Evolutionary conservation across 768 basidiomycete species (phyloP), one percentile per base, ranked within the genome.

Genomic region (Suillus subalutaceus): DNA sequence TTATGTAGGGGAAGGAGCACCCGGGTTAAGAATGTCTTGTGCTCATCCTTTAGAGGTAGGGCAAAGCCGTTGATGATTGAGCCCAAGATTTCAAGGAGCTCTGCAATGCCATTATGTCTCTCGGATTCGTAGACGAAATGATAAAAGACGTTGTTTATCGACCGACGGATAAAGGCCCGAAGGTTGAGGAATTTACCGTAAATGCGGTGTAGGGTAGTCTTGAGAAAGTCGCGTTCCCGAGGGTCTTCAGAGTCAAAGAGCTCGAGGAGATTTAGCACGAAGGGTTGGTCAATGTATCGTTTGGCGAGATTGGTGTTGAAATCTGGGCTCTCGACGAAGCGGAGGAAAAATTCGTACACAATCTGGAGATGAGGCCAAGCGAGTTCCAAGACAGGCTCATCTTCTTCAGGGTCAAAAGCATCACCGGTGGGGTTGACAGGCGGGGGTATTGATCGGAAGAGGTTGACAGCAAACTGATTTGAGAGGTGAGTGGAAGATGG

Each of bases 51-150:
- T 73, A 99, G 87, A 52, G 97, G 97, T 6, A 98, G 81, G 15
- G 97, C 97, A 73, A 99, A 99, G 41, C 97, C 97, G 72, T 99
- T 99, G 86, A 99, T 99, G 80, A 99, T 99, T 30, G 96, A 98
- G 15, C 97, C 97, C 56, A 99, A 85, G 67, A 99, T 99, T 79
- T 99, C 97, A 64, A 99, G 84, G 59, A 99, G 86, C 77, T 99
- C 97, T 37, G 97, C 97, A 71, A 99, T 98, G 43, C 97, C 97
- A 75, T 99, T 99, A 84, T 99, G 97, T 57, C 97, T 89, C 76
- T 99, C 97, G 1, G 96, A 95, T 79, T 99, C 97, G 79, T 99
- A 99, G 72, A 99, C 85, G 82, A 99, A 99, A 74, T 96, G 90
- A 86, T 97, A 99, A 78, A 99, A 99, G 72, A 99, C 97, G 73